Evolutionary conservation across 1,139 yeast genomes (phyloP), one percentile per base, ranked within the genome.

Genomic region (Diutina siamensis): DNA sequence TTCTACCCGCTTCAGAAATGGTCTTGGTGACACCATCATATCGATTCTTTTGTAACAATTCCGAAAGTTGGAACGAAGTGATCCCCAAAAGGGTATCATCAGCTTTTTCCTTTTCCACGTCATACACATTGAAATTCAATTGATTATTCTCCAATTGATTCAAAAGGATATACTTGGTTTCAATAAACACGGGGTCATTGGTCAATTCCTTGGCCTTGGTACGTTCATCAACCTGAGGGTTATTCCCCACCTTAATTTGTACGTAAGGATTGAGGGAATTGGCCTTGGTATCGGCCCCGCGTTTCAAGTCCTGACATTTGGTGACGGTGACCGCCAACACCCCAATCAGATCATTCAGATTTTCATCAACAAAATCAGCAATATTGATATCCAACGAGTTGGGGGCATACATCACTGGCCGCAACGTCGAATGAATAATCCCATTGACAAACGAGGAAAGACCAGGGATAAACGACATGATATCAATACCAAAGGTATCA

Each of bases 361-460:
- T 76, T 42, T 72, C 74, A 41, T 80, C 78, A 71, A 83, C 67
- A 20, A 83, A 61, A 50, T 80, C 88, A 57, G 79, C 87, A 40
- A 83, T 83, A 55, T 83, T 80, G 50, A 84, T 64, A 57, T 83
- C 92, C 46, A 82, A 63, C 46, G 84, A 80, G 60, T 83, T 83
- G 53, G 94, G 94, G n/a, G 88, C 87, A 60, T 83, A 83, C 51
- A 83, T 63, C 80, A 82, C 72, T 46, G 94, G 92, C 47, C 84
- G 80, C 57, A 79, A 78, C 53, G 68, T 80, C 38, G 84, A 65
- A 60, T 83, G 83, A 56, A 83, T 78, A 59, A 81, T 71, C 42
- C 76, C 71, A 51, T 80, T 82, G 47, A 84, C 88, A 56, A 83
- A 78, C n/a, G 78, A 68, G 33, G 86, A 73, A 57, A 84, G 74